Percentiles rank a stretch among this genome's conserved stretches.
These are phyloP conservation scores for Conidiobolus incongruus DNA, from an alignment of 371 early-diverging fungal species.

Conservation along the genomic window DNA sequence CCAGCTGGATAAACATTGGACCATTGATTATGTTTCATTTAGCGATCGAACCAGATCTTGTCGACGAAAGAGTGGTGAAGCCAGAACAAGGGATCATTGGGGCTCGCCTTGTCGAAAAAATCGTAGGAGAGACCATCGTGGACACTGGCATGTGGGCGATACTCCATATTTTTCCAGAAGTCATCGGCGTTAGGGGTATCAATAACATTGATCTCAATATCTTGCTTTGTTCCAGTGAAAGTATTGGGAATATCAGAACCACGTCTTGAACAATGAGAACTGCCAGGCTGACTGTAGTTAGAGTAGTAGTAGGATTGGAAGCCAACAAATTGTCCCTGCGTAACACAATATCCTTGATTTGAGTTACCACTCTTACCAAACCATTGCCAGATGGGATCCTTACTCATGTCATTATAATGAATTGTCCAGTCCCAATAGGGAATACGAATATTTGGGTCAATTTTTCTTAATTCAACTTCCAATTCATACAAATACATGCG, in stretches of 20 bases:
- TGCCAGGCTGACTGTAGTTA: no score
- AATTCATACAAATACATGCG: slow-evolving; percentile 2
- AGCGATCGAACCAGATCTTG: slow-evolving; percentile 4
- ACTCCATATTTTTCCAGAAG: slow-evolving; percentile 1
- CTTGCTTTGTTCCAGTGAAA: not conserved
- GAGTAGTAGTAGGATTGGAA: not conserved
- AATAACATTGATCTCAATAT: not conserved
- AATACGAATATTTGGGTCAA: not conserved
- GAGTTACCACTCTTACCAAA: not conserved
- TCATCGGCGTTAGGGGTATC: slow-evolving; percentile 7
- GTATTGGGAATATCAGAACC: slow-evolving; percentile 8
- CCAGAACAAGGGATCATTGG: slow-evolving; percentile 4
- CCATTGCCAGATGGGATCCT: not conserved
- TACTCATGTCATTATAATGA: not conserved
- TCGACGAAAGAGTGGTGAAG: slow-evolving; percentile 6
- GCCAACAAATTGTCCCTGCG: not conserved
- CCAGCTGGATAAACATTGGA: not conserved
- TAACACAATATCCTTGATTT: not conserved
- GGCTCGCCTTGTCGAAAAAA: not conserved
- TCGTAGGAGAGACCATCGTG: slow-evolving; percentile 1
- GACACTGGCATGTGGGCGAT: slow-evolving; percentile 1
- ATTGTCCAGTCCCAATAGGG: slow-evolving; percentile 6
- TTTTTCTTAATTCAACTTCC: slow-evolving; percentile 1
- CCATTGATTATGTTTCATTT: no score
- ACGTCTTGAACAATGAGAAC: not conserved